These are phyloP conservation scores for Chytridium lagenaria DNA, from an alignment of 371 early-diverging fungal species.

Conservation along the genomic window DNA sequence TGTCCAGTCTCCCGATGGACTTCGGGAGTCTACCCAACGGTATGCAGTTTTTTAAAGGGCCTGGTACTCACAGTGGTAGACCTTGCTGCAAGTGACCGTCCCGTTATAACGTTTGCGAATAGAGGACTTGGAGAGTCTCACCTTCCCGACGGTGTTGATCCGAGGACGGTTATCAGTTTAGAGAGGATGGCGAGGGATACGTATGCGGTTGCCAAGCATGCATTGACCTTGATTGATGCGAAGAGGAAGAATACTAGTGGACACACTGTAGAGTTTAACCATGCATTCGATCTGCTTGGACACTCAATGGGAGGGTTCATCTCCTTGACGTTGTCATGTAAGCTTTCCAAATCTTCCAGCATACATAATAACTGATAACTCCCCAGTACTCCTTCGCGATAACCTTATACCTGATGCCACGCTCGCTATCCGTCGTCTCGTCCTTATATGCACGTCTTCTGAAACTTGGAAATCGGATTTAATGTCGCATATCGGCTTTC, in stretches of 20 bases:
- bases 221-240: neutral
- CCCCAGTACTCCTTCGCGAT: too few relatives aligned
- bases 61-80: neutral
- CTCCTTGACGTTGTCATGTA: neutral
- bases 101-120: neutral
- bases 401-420: too few relatives aligned
- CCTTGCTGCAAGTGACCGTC: neutral
- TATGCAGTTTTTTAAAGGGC: neutral
- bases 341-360: too few relatives aligned
- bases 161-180: neutral
- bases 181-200: neutral
- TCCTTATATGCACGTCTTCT: neutral
- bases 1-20: neutral
- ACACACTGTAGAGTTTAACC: neutral
- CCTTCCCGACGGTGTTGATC: neutral
- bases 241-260: neutral
- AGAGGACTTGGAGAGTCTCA: neutral
- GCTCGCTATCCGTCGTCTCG: neutral
- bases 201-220: neutral
- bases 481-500: neutral
- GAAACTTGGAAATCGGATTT: neutral
- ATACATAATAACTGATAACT: too few relatives aligned
- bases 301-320: constrained; percentile 3
- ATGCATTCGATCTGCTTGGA: neutral
- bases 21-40: neutral